Conservation (phyloP, 768 basidiomycete species). For the Tylopilus intermedius region DNA sequence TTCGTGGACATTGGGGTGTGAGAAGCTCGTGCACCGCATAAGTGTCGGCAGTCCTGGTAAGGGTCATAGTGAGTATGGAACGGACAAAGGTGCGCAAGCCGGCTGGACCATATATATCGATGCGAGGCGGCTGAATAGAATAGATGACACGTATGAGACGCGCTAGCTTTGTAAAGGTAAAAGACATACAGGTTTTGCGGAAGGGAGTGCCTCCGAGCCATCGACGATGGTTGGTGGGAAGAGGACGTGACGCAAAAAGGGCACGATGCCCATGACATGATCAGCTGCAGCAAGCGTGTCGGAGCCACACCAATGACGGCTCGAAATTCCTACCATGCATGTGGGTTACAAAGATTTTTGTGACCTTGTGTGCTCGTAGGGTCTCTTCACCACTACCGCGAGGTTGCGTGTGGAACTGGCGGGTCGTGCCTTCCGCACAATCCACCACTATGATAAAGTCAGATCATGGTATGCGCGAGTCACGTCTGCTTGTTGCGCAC, state of each 20-base stretch:
- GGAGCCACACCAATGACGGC: neutral
- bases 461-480: conserved; percentile 1
- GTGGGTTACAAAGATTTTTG: conserved; percentile 78
- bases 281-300: conserved; percentile 42
- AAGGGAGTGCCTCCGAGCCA: conserved; percentile 5
- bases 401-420: conserved; percentile 64
- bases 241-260: conserved; percentile 58
- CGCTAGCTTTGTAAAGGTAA: neutral
- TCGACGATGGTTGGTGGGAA: conserved; percentile 36
- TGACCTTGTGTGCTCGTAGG: conserved; percentile 45
- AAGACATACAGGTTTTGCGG: conserved; percentile 12
- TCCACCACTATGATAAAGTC: conserved; percentile 57
- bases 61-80: conserved; percentile 62
- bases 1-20: conserved; percentile 45
- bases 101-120: conserved; percentile 77
- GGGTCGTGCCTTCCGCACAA: conserved; percentile 75
- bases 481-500: conserved; percentile 35
- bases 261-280: conserved; percentile 71
- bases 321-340: conserved; percentile 58
- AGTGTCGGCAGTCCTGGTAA: conserved; percentile 51
- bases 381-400: conserved; percentile 21
- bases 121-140: conserved; percentile 36
- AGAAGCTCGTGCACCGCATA: conserved; percentile 82
- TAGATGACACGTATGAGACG: neutral
- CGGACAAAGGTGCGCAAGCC: conserved; percentile 76